Evolutionary conservation across 805 yeast genomes (phyloP).

Genomic region (Teunomyces panamensis): DNA sequence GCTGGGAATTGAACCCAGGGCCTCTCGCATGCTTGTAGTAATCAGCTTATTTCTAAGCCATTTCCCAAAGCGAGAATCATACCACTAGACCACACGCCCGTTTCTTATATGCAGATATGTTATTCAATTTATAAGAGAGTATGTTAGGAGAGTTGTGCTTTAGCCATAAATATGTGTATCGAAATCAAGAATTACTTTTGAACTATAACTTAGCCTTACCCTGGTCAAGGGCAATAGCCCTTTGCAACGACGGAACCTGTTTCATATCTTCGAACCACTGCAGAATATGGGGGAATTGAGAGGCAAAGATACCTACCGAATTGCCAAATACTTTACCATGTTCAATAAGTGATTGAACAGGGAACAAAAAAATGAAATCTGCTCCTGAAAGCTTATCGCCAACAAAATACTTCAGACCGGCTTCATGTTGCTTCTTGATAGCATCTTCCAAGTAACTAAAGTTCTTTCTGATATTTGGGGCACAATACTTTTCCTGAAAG

Average conservation of each 20-base stretch:
- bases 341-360: conserved; percentile 15
- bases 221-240: not conserved
- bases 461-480: conserved; percentile 19
- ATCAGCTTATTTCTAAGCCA: not conserved
- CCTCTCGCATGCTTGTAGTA: conserved; percentile 46
- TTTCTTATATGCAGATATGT: conserved; percentile 2
- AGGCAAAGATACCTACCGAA: not conserved
- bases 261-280: not conserved
- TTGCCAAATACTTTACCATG: not conserved
- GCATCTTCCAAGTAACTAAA: conserved; percentile 28
- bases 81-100: conserved; percentile 33
- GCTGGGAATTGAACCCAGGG: conserved; percentile 64
- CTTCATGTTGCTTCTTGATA: conserved; percentile 21
- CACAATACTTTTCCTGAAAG: conserved; percentile 23
- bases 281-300: not conserved
- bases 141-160: not conserved
- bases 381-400: conserved; percentile 38
- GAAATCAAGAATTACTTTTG: not conserved
- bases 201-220: not conserved
- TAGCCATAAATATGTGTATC: too few species aligned
- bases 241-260: not conserved
- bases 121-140: not conserved
- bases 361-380: conserved; percentile 37
- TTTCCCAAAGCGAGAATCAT: conserved; percentile 33
- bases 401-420: conserved; percentile 23